Percentiles rank a stretch among this genome's conserved stretches.
Evolutionary conservation across 495 filamentous ascomycete species (phyloP).

Genomic region (Extremus antarcticus): DNA sequence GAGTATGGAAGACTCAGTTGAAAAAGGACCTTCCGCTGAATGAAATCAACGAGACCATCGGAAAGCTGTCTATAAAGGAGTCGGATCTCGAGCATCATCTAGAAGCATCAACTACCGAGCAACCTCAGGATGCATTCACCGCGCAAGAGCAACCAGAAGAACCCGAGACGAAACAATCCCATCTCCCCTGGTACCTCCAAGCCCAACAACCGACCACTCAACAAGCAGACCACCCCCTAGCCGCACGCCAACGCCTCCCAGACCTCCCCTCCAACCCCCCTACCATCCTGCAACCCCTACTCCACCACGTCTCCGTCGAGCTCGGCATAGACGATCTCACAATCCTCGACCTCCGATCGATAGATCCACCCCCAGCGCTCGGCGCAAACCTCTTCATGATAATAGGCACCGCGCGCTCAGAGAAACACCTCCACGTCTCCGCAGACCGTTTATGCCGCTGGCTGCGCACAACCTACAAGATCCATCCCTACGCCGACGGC

Average conservation of each 20-base stretch:
- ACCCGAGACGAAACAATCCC: background rate
- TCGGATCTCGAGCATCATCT: no score
- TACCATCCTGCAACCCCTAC: slow-evolving; percentile 54
- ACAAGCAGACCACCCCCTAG: slow-evolving; percentile 40
- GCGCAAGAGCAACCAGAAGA: background rate
- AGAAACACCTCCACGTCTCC: slow-evolving; percentile 86
- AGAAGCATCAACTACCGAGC: background rate
- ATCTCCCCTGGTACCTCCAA: slow-evolving; percentile 81
- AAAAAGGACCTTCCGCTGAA: slow-evolving; percentile 7
- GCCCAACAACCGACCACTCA: slow-evolving; percentile 42
- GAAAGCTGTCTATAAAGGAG: background rate
- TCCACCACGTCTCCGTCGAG: slow-evolving; percentile 70
- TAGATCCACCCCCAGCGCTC: slow-evolving; percentile 78
- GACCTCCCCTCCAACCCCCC: slow-evolving; percentile 65
- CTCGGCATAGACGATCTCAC: slow-evolving; percentile 69
- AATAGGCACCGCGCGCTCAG: slow-evolving; percentile 81
- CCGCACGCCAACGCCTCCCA: slow-evolving; percentile 57
- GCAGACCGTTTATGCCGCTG: slow-evolving; percentile 82
- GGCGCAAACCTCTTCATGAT: slow-evolving; percentile 86
- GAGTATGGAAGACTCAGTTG: slow-evolving; percentile 3
- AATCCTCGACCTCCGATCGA: slow-evolving; percentile 66
- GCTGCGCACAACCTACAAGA: slow-evolving; percentile 53
- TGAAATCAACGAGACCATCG: slow-evolving; percentile 7
- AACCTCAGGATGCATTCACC: background rate
- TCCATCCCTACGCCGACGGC: slow-evolving; percentile 73